A percentile compares a stretch with the other conserved stretches of the same genome.
Evolutionary conservation across 306 rosid genomes (phyloP).

Genomic region (Dalbergia oliveri): DNA sequence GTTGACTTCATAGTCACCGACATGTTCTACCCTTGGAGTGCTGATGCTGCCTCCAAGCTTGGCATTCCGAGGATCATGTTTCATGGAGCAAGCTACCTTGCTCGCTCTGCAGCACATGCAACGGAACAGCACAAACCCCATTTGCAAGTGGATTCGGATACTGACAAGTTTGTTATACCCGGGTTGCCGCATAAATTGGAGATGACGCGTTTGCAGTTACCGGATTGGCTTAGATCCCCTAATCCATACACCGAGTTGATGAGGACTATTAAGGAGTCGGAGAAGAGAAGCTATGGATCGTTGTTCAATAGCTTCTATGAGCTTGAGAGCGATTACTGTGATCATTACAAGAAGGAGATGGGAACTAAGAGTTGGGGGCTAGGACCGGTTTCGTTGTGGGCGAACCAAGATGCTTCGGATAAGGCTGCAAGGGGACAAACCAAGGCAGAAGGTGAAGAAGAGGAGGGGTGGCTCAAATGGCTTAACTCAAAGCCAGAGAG

Average conservation of each 20-base stretch:
- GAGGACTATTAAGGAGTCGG: constrained; percentile 41
- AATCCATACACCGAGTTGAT: constrained; percentile 38
- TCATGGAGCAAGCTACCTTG: constrained; percentile 38
- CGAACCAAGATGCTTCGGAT: constrained; percentile 43
- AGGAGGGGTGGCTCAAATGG: constrained; percentile 52
- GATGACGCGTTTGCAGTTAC: constrained; percentile 55
- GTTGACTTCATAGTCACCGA: constrained; percentile 59
- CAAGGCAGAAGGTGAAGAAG: not conserved
- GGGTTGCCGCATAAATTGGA: constrained; percentile 44
- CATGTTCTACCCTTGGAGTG: constrained; percentile 55
- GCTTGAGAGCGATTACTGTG: constrained; percentile 45
- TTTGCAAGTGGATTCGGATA: constrained; percentile 22
- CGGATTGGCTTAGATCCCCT: constrained; percentile 47
- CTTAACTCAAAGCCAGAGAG: constrained; percentile 38
- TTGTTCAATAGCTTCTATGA: constrained; percentile 54
- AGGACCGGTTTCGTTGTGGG: constrained; percentile 57
- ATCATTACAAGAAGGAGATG: constrained; percentile 43
- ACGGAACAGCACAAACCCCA: constrained; percentile 39
- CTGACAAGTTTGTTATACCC: constrained; percentile 38
- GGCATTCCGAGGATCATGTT: constrained; percentile 54
- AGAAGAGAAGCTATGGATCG: constrained; percentile 47
- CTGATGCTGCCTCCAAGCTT: constrained; percentile 33
- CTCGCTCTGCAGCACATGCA: constrained; percentile 36
- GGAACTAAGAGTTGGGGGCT: constrained; percentile 53
- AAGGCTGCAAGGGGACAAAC: constrained; percentile 46